Evolutionary conservation across 371 early-diverging fungal genomes (phyloP), one percentile per base, ranked within the genome.

Genomic region (Apophysomyces ossiformis): DNA sequence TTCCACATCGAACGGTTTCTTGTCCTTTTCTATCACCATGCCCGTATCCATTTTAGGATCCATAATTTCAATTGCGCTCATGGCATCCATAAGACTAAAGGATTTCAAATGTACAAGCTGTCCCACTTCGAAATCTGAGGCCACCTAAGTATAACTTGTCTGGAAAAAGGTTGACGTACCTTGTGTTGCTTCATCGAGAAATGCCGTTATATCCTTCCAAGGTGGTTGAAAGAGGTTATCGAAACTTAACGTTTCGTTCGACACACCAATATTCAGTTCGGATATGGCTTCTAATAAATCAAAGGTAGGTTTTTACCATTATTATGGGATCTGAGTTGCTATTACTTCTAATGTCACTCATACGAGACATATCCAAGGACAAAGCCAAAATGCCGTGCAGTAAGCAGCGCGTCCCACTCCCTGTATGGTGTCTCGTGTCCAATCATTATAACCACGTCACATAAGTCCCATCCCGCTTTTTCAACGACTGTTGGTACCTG

Each of bases 11-110:
- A 85, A 88, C 4, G 63, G 63, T 9, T 73, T 65, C 7, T 76
- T 69, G 9, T 80, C 16, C 4, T n/a, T 21, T 15, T 76, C 71
- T 11, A 86, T 73, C 1, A 76, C 66, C 87, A 91, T 89, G 32
- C 93, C 92, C 1, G 89, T 87, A 66, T 93, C 93, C 92, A 92
- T 92, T 58, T 89, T 88, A 2, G 93, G 92, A 74, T 93, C 91
- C 92, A 93, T 92, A 39, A 93, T 89, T 83, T 91, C 92, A 59
- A 92, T 89, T 5, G 91, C 91, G 32, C 89, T 86, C 92, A 93
- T 90, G 18, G 91, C 91, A 58, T 92, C 92, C 70, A 83, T 89
- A 13, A 93, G 69, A 7, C 82, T 85, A 68, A 93, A 91, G 5
- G 82, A 75, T 47, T 78, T 80, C 16, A 85, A 61, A 63, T 84